phyloP scores from a whole-genome alignment of 2,329 filamentous ascomycete genomes.

The Talaromyces sp. region DNA sequence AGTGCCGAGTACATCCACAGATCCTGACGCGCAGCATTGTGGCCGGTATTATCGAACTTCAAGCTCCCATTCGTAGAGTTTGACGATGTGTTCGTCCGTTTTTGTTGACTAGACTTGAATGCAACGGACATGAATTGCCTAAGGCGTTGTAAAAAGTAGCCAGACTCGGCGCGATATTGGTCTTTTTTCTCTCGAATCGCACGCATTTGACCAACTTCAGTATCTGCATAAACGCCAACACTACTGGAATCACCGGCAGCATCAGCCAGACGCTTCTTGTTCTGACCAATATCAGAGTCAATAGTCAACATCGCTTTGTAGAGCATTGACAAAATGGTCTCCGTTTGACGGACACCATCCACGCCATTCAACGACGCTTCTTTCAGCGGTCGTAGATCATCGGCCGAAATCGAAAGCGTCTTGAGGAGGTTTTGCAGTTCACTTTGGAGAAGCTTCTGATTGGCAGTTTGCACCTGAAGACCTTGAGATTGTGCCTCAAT shows the following conservation, averaged over 20 bases:
- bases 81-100: conserved; percentile 59
- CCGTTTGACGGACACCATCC: conserved; percentile 69
- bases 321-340: conserved; percentile 69
- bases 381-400: conserved; percentile 69
- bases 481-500: conserved; percentile 97
- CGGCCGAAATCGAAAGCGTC: conserved; percentile 78
- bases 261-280: conserved; percentile 46
- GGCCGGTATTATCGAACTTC: conserved; percentile 66
- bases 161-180: conserved; percentile 72
- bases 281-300: conserved; percentile 67
- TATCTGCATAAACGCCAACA: conserved; percentile 62
- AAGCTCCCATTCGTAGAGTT: conserved; percentile 36
- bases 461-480: conserved; percentile 92
- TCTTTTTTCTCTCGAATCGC: conserved; percentile 93
- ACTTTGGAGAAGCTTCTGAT: conserved; percentile 87
- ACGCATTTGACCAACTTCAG: conserved; percentile 75
- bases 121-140: conserved; percentile 76
- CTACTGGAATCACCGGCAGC: conserved; percentile 34
- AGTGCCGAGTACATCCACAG: conserved; percentile 87
- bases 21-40: conserved; percentile 64
- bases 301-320: conserved; percentile 94
- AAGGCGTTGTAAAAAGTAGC: conserved; percentile 70
- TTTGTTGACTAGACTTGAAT: conserved; percentile 69
- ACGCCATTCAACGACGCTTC: conserved; percentile 66
- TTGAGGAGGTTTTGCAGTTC: conserved; percentile 85